Conservation (phyloP, 371 early-diverging fungal genomes). For the Lichtheimia corymbifera region DNA sequence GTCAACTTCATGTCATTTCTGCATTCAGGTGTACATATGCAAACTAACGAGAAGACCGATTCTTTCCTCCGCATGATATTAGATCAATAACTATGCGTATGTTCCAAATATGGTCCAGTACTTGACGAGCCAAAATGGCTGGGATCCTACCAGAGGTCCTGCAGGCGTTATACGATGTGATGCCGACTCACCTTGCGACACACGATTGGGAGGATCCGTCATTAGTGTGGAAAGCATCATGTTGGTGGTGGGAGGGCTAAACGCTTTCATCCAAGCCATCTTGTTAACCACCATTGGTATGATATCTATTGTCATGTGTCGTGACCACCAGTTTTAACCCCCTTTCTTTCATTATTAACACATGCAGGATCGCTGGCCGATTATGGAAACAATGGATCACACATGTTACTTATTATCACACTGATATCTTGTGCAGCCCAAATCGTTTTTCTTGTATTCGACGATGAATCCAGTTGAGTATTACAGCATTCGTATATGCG, state of each 20-base stretch:
- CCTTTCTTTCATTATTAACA: background rate
- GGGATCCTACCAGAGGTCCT: slow-evolving; percentile 15
- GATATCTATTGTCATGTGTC: background rate
- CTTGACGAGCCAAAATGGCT: slow-evolving; percentile 12
- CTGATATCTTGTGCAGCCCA: slow-evolving; percentile 28
- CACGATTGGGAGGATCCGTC: slow-evolving; percentile 2
- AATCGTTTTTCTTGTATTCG: slow-evolving; percentile 23
- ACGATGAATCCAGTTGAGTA: slow-evolving; percentile 13
- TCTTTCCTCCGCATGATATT: background rate
- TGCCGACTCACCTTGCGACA: slow-evolving; percentile 3
- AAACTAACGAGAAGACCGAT: background rate
- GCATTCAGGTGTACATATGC: too few species aligned
- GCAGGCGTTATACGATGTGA: slow-evolving; percentile 4
- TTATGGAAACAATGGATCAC: slow-evolving; percentile 23
- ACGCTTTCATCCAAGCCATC: slow-evolving; percentile 21
- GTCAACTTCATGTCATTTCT: background rate
- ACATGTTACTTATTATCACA: slow-evolving; percentile 23
- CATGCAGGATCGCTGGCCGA: slow-evolving; percentile 25
- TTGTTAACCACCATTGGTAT: slow-evolving; percentile 25
- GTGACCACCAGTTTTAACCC: background rate
- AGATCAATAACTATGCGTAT: slow-evolving; percentile 31
- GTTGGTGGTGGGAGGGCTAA: slow-evolving; percentile 14
- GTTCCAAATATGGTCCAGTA: slow-evolving; percentile 27
- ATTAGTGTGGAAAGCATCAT: slow-evolving; percentile 19
- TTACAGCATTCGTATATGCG: background rate